Evolutionary conservation across 2,329 filamentous ascomycete genomes (phyloP), one percentile per base, ranked within the genome.

Genomic region (Aspergillus fijiensis): DNA sequence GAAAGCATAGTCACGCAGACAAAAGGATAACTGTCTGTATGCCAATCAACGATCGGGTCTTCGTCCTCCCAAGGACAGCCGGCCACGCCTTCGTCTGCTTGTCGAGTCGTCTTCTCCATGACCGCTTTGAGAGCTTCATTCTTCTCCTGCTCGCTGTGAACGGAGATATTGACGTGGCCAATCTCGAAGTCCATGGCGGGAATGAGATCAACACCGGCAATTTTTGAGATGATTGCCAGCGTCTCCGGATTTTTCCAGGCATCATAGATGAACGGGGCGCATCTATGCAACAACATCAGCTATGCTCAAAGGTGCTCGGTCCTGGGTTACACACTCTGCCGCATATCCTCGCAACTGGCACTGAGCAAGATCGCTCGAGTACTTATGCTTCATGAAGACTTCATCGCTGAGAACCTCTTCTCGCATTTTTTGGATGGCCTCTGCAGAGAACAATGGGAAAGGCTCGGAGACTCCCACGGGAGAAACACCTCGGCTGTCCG

Each of bases 1-100:
- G 84, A 86, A 29, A 89, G 79, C 85, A 89, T 89, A 7, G 82
- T 80, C n/a, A 89, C 86, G 64, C 85, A 88, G n/a, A 89, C 86
- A 68, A 88, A 89, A 0, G 86, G 85, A 68, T 87, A 88, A 68
- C 83, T 86, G 70, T 89, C 87, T 0, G 77, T 83, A 72, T 88
- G 86, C 86, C 86, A 89, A 42, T 81, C 84, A 31, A 88, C 81
- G 25, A 85, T 82, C 5, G 85, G 82, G 64, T 81, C 78, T 39
- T 81, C 78, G 51, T 84, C 80, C 27, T 81, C 79, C 65, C 74
- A 77, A 5, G 72, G 71, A 52, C 75, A 78, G 27, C 75, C 77
- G 5, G 74, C 72, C 57, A 79, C 78, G 11, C 76, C 77, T 58
- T 81, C 77, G 55, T 79, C 76, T 3, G 72, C 73, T 14, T 72